phyloP scores from a whole-genome alignment of 208 protist species.

The Wallacemonas sp. region DNA sequence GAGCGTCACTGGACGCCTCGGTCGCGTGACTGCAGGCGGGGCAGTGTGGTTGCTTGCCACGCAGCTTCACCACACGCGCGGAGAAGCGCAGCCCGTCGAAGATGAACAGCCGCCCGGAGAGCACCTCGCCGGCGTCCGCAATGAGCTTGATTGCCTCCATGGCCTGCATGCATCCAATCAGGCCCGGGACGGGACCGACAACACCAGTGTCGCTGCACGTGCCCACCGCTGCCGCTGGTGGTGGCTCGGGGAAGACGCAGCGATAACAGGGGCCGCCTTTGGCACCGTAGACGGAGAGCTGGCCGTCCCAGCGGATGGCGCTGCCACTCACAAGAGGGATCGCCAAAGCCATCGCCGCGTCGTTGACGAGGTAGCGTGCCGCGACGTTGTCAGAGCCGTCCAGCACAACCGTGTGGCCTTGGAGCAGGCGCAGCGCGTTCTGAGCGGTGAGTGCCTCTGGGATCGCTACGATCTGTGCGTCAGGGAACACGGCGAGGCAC shows the following conservation, averaged over 20 bases:
- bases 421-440: conserved; percentile 82
- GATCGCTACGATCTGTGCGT: conserved; percentile 38
- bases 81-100: conserved; percentile 81
- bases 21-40: conserved; percentile 52
- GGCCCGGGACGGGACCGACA: conserved; percentile 90
- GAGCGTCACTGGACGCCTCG: neutral
- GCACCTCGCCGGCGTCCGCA: conserved; percentile 53
- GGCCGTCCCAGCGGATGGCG: conserved; percentile 94
- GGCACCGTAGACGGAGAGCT: conserved; percentile 91
- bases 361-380: conserved; percentile 94
- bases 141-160: conserved; percentile 92
- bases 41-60: conserved; percentile 54
- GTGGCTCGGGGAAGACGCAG: conserved; percentile 91
- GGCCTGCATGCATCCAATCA: conserved; percentile 95
- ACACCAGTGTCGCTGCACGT: conserved; percentile 94
- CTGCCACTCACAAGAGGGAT: conserved; percentile 94
- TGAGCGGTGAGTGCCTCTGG: conserved; percentile 36
- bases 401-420: conserved; percentile 86
- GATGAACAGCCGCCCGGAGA: conserved; percentile 81
- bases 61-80: conserved; percentile 71
- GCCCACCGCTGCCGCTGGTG: conserved; percentile 74
- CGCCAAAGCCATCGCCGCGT: conserved; percentile 86
- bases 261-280: conserved; percentile 90
- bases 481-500: conserved; percentile 72
- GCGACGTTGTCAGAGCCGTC: conserved; percentile 94